Evolutionary conservation across 2,329 filamentous ascomycete genomes (phyloP).

Genomic region (Thyridium curvatum): DNA sequence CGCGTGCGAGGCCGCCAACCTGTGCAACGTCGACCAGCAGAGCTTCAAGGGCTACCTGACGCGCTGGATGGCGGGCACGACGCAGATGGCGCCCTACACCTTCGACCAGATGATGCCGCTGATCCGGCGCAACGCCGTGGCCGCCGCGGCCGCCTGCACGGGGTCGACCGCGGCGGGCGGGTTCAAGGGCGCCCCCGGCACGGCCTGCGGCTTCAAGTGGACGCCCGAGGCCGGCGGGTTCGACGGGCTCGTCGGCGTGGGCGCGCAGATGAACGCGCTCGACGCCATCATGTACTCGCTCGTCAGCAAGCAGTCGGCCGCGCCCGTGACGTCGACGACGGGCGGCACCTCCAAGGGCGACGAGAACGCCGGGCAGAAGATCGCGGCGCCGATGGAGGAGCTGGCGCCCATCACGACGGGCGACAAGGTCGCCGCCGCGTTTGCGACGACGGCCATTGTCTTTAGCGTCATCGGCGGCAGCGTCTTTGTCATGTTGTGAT

Average conservation of each 20-base stretch:
- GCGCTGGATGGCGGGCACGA: slow-evolving; percentile 56
- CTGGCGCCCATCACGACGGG: slow-evolving; percentile 35
- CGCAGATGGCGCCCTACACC: slow-evolving; percentile 48
- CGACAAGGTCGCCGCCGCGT: slow-evolving; percentile 50
- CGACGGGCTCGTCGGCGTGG: slow-evolving; percentile 57
- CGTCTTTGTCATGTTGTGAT: slow-evolving; percentile 38
- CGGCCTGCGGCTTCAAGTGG: slow-evolving; percentile 66
- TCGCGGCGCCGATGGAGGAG: slow-evolving; percentile 15
- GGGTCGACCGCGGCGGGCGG: slow-evolving; percentile 20
- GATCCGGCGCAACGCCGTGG: slow-evolving; percentile 42
- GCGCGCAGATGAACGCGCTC: slow-evolving; percentile 64
- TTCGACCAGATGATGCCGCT: slow-evolving; percentile 41
- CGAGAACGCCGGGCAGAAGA: slow-evolving; percentile 33
- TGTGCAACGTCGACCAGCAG: slow-evolving; percentile 66
- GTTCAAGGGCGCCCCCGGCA: slow-evolving; percentile 41
- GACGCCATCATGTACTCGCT: slow-evolving; percentile 57
- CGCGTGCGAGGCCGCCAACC: slow-evolving; percentile 54
- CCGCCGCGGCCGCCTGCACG: slow-evolving; percentile 45
- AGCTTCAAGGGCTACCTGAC: slow-evolving; percentile 72
- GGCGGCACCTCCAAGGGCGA: slow-evolving; percentile 55
- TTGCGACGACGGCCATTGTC: slow-evolving; percentile 44
- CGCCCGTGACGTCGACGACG: slow-evolving; percentile 43
- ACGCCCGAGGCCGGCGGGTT: slow-evolving; percentile 40
- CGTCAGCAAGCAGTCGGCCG: slow-evolving; percentile 28
- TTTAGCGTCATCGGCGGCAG: slow-evolving; percentile 43